These are phyloP conservation scores for Dissophora globulifera DNA, from an alignment of 192 early-diverging fungal genomes.

Conservation along the genomic window DNA sequence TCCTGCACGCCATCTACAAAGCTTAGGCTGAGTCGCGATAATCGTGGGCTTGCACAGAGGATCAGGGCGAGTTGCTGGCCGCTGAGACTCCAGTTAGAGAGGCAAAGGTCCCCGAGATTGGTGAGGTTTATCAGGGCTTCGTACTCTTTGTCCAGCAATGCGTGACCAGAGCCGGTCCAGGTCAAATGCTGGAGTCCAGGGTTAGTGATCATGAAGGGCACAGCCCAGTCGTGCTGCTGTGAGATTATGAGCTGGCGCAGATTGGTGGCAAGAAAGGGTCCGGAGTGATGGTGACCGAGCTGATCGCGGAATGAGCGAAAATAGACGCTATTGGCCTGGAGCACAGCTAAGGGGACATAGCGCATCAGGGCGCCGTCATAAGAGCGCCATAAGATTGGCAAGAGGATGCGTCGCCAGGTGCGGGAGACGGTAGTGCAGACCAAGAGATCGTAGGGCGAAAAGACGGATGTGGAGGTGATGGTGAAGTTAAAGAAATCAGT, in stretches of 20 bases:
- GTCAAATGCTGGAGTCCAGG: constrained; percentile 17
- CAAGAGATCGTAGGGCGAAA: constrained; percentile 20
- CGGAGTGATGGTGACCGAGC: constrained; percentile 18
- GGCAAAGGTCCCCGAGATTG: constrained; percentile 20
- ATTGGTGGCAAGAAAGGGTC: constrained; percentile 22
- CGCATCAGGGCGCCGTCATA: constrained; percentile 35
- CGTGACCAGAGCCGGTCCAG: constrained; percentile 11
- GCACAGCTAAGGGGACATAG: constrained; percentile 1
- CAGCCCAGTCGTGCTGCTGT: constrained; percentile 23
- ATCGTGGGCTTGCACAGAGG: constrained; percentile 14
- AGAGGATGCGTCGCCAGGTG: constrained; percentile 20
- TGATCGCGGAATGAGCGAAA: constrained; percentile 36
- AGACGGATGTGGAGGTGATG: constrained; percentile 1
- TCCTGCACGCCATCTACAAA: constrained; percentile 26
- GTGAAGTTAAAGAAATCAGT: constrained; percentile 1
- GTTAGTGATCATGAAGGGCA: constrained; percentile 14
- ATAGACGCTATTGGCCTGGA: constrained; percentile 17
- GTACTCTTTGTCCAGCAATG: neutral
- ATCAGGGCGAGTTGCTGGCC: constrained; percentile 13
- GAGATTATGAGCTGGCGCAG: constrained; percentile 15
- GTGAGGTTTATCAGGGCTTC: constrained; percentile 1
- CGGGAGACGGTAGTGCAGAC: constrained; percentile 30
- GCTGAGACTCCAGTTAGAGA: constrained; percentile 27
- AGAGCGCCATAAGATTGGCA: constrained; percentile 25
- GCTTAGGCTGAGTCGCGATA: constrained; percentile 22